Conservation (phyloP, 257 asterid genomes). For the Cynanchum wilfordii region DNA sequence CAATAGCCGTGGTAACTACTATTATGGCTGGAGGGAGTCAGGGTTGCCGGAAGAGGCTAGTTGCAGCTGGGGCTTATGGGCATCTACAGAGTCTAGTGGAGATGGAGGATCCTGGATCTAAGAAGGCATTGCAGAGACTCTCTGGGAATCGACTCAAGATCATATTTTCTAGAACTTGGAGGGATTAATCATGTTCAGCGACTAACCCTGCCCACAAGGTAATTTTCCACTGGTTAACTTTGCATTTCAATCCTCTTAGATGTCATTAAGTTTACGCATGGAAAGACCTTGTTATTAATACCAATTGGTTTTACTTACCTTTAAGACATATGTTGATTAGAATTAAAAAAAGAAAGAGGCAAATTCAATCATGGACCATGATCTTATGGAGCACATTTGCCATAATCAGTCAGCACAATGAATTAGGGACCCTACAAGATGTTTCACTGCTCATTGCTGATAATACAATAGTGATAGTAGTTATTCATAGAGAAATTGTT, state of each 20-base stretch:
- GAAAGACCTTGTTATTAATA: not conserved
- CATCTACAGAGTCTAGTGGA: conserved; percentile 74
- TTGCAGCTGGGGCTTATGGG: conserved; percentile 57
- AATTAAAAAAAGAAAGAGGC: not conserved
- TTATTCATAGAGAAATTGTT: too few species aligned
- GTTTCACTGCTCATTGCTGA: too few species aligned
- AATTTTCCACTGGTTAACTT: conserved; percentile 8
- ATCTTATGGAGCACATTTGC: not conserved
- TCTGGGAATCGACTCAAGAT: conserved; percentile 70
- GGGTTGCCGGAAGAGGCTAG: conserved; percentile 70
- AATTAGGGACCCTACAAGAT: not conserved
- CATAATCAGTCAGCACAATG: not conserved
- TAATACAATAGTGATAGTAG: too few species aligned
- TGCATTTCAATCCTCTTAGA: conserved; percentile 8
- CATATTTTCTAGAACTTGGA: conserved; percentile 71
- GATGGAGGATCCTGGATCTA: conserved; percentile 69
- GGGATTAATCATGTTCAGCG: conserved; percentile 38
- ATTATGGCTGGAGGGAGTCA: conserved; percentile 86
- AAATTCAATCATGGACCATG: not conserved
- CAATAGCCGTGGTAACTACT: conserved; percentile 66
- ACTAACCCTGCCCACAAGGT: conserved; percentile 44
- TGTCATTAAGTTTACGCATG: conserved; percentile 18
- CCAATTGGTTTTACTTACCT: not conserved
- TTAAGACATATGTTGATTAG: not conserved
- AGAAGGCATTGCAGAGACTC: conserved; percentile 83